Base-by-base conservation (phyloP, 192 early-diverging fungal genomes). In the Linnemannia exigua region DNA sequence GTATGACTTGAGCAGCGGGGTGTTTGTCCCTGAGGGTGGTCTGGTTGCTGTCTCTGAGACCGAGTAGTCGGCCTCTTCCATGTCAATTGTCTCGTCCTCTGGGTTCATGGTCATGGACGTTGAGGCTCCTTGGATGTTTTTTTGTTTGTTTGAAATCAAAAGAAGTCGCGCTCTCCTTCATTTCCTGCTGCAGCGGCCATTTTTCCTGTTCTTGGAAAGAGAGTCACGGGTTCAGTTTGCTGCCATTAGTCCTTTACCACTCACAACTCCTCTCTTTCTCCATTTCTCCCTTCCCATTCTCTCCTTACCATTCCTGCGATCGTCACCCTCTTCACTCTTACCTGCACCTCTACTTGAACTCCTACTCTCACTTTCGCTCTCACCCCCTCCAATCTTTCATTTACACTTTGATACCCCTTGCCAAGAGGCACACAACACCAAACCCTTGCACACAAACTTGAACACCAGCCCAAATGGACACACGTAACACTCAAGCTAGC, bases 1-100 rank as follows among this genome's bases (percentile, higher is more conserved):
- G 66, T 91, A 91, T 9, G 90, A 91, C 67, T 84, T 84, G 16
- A 79, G 66, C 47, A 89, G 67, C 6, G 89, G 47, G 3, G 61
- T 61, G 15, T 73, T 67, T 7, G 75, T 86, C 28, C 84, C 78
- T 68, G 84, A 86, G 22, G 84, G 84, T 1, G 78, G 75, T 19
- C 84, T 28, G 1, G 66, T 50, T 14, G 69, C 16, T 5, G 58
- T 46, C 33, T 73, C 78, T 52, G 36, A 6, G 1, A 70, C 33
- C 25, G n/a, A 48, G 46, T 74, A n/a, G 11, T 77, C 70, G 22
- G 61, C 20, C 35, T 80, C 84, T n/a, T 86, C 84, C 47, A 68
- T 73, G 22, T 86, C 84, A 22, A 86, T 63, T 3, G 84, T 74
- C 68, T 86, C 84, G 15, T 80, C 75, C 31, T 80, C 74, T 19